These are phyloP conservation scores for Xylaria polymorpha DNA, from an alignment of 2,329 filamentous ascomycete genomes.

Conservation along the genomic window DNA sequence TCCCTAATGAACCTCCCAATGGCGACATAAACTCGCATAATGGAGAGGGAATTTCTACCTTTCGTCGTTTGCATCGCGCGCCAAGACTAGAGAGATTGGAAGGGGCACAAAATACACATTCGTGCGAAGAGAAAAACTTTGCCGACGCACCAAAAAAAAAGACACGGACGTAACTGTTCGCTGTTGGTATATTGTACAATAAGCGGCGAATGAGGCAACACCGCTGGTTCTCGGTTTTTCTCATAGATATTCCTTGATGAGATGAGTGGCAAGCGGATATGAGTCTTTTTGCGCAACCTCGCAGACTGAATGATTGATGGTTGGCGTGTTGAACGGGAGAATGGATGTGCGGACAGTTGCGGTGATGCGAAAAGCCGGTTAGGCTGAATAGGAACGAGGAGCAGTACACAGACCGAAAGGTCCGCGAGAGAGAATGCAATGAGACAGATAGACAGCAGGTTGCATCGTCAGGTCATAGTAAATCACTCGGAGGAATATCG, in stretches of 20 bases:
- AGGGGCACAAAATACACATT: conserved; percentile 30
- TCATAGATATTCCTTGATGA: conserved; percentile 29
- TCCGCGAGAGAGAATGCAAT: conserved; percentile 5
- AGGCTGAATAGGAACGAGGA: conserved; percentile 16
- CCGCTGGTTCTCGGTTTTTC: conserved; percentile 28
- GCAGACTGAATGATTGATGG: conserved; percentile 35
- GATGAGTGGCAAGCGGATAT: conserved; percentile 20
- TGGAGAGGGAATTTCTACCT: conserved; percentile 24
- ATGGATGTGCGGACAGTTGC: conserved; percentile 1
- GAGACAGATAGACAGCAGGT: conserved; percentile 15
- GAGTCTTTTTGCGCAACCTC: conserved; percentile 26
- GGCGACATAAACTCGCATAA: conserved; percentile 29
- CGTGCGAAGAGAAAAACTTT: conserved; percentile 7
- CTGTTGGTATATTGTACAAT: conserved; percentile 34
- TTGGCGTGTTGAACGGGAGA: conserved; percentile 20
- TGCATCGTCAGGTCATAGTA: conserved; percentile 6
- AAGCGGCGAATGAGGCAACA: conserved; percentile 14
- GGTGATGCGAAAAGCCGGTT: neutral
- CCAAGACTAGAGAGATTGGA: conserved; percentile 33
- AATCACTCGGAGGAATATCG: neutral
- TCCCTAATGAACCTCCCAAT: conserved; percentile 18
- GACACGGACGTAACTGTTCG: conserved; percentile 18
- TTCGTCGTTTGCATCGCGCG: conserved; percentile 29
- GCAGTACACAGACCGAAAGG: conserved; percentile 8
- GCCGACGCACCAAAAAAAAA: conserved; percentile 20